phyloP scores from a whole-genome alignment of 768 basidiomycete species.

The Lentinula boryana region DNA sequence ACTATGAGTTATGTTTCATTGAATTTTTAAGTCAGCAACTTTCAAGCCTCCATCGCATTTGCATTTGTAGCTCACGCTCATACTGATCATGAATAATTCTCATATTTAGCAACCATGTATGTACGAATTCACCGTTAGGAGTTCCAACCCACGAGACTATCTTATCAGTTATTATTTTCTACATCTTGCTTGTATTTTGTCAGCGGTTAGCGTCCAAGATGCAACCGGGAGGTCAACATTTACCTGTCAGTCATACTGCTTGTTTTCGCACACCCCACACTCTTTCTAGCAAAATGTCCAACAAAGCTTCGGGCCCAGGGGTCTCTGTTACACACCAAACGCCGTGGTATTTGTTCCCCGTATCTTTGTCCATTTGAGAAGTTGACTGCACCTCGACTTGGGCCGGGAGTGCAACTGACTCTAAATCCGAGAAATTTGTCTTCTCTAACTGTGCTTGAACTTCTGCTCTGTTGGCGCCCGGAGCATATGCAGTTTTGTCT shows the following conservation, averaged over 20 bases:
- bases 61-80: too few relatives aligned
- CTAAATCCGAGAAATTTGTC: constrained; percentile 24
- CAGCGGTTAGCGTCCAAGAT: too few relatives aligned
- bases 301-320: constrained; percentile 52
- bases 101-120: not conserved
- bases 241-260: not conserved
- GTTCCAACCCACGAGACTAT: too few relatives aligned
- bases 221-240: too few relatives aligned
- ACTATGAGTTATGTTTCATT: not conserved
- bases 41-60: too few relatives aligned
- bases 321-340: constrained; percentile 50
- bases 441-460: constrained; percentile 49
- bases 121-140: not conserved
- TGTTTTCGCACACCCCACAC: constrained; percentile 41
- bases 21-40: too few relatives aligned
- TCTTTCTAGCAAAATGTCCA: constrained; percentile 42
- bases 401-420: constrained; percentile 50
- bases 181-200: too few relatives aligned
- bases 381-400: constrained; percentile 42
- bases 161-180: too few relatives aligned
- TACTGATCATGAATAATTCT: too few relatives aligned
- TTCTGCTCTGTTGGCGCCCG: constrained; percentile 59
- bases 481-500: constrained; percentile 57
- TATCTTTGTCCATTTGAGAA: constrained; percentile 2
- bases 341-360: constrained; percentile 18